These are phyloP conservation scores for Colletotrichum salicis DNA, from an alignment of 2,329 filamentous ascomycete species.

Conservation along the genomic window DNA sequence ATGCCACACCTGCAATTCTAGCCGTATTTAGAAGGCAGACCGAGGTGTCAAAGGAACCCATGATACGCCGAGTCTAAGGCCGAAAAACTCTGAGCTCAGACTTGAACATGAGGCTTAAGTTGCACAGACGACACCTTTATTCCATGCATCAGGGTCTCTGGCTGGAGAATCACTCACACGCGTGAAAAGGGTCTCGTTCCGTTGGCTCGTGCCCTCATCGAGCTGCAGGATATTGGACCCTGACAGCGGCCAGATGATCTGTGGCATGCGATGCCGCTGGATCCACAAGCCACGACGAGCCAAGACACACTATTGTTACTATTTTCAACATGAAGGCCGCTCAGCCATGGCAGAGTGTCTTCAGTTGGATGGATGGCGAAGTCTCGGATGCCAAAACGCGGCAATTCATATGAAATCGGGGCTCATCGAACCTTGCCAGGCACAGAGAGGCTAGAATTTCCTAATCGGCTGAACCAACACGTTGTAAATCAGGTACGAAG, in stretches of 20 bases:
- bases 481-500: neutral
- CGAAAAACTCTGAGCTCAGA: slow-evolving; percentile 19
- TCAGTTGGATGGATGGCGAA: neutral
- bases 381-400: neutral
- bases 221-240: neutral
- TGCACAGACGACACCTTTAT: slow-evolving; percentile 19
- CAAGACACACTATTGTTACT: neutral
- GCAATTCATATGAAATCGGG: neutral
- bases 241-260: neutral
- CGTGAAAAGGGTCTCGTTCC: neutral
- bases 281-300: neutral
- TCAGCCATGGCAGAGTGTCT: neutral
- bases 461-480: neutral
- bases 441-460: neutral
- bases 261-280: neutral
- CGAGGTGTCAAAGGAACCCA: neutral
- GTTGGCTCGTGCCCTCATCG: slow-evolving; percentile 4
- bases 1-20: neutral
- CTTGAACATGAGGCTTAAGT: slow-evolving; percentile 13
- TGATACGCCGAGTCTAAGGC: neutral
- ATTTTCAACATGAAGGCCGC: neutral
- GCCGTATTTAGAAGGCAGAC: neutral
- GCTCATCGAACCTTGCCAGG: neutral
- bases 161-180: neutral
- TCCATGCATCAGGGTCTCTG: neutral